phyloP scores from a whole-genome alignment of 805 yeast species.

The Kuraishia floccosa region DNA sequence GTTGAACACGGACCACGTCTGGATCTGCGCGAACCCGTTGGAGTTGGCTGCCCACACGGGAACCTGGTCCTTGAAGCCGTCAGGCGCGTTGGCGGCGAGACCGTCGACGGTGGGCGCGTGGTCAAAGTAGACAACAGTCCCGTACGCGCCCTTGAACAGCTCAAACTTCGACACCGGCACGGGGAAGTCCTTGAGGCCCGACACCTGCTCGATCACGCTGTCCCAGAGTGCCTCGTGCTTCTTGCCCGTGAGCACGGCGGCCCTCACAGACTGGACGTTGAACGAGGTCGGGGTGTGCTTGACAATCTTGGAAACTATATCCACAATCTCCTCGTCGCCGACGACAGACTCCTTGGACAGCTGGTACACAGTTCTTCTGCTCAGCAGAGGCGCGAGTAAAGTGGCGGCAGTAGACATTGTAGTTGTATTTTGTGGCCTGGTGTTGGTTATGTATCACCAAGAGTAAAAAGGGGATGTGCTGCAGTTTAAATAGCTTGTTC shows the following conservation, averaged over 20 bases:
- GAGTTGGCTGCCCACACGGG: constrained; percentile 37
- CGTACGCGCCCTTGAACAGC: constrained; percentile 27
- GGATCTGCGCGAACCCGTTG: constrained; percentile 38
- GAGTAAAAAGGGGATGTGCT: background rate
- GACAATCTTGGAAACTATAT: constrained; percentile 28
- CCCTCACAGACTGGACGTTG: constrained; percentile 40
- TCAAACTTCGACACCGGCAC: constrained; percentile 12
- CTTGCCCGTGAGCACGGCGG: constrained; percentile 32
- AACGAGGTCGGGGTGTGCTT: constrained; percentile 39
- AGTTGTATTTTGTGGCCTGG: no score
- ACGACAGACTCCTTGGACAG: constrained; percentile 27
- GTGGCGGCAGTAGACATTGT: constrained; percentile 4
- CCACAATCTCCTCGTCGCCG: constrained; percentile 25
- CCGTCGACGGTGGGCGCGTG: constrained; percentile 25
- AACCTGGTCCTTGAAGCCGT: constrained; percentile 26
- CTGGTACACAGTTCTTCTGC: constrained; percentile 37
- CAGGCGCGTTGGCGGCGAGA: constrained; percentile 30
- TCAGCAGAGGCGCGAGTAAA: constrained; percentile 19
- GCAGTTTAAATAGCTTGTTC: no score
- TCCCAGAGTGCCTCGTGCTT: constrained; percentile 35
- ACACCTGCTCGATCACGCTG: constrained; percentile 23
- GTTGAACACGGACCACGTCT: constrained; percentile 35
- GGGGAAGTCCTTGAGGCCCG: constrained; percentile 23
- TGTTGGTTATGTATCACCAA: background rate
- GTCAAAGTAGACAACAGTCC: constrained; percentile 32